Percentiles rank a stretch among this genome's conserved stretches.
These are phyloP conservation scores for Pseudozyma pruni DNA, from an alignment of 1,284 basidiomycete genomes.

Conservation along the genomic window DNA sequence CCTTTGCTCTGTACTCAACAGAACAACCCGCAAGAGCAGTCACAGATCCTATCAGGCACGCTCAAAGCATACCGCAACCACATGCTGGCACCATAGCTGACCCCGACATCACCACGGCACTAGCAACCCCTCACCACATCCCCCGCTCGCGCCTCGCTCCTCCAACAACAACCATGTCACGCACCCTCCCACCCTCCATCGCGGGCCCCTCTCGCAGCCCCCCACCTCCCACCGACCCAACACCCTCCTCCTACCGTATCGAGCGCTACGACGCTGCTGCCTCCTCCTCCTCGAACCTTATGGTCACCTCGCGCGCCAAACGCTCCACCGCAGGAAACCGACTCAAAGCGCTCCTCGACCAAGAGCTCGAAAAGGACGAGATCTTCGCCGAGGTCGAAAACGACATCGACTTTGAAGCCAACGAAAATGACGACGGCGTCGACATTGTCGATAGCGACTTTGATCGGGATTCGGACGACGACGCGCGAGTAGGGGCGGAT, in stretches of 20 bases:
- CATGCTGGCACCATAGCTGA: not conserved
- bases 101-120: not conserved
- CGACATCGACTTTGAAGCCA: conserved; percentile 59
- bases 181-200: not conserved
- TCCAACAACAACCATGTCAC: conserved; percentile 2
- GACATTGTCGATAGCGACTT: conserved; percentile 66
- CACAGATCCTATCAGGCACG: too few species aligned
- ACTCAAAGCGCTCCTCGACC: conserved; percentile 61
- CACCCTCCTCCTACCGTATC: conserved; percentile 29
- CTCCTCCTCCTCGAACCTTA: conserved; percentile 12
- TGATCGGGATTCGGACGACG: conserved; percentile 54
- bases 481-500: conserved; percentile 28
- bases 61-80: not conserved
- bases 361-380: conserved; percentile 61
- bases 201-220: conserved; percentile 10
- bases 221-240: not conserved
- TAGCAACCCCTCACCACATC: not conserved
- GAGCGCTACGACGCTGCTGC: conserved; percentile 20
- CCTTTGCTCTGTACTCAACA: too few species aligned
- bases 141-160: not conserved
- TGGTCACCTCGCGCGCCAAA: conserved; percentile 47
- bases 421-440: conserved; percentile 57
- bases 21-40: too few species aligned
- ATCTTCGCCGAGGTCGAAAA: conserved; percentile 62
- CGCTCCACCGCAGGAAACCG: conserved; percentile 53